Percentiles rank a stretch among this genome's conserved stretches.
Conservation (phyloP, 164 flowering plant species). For the Platanus orientalis region DNA sequence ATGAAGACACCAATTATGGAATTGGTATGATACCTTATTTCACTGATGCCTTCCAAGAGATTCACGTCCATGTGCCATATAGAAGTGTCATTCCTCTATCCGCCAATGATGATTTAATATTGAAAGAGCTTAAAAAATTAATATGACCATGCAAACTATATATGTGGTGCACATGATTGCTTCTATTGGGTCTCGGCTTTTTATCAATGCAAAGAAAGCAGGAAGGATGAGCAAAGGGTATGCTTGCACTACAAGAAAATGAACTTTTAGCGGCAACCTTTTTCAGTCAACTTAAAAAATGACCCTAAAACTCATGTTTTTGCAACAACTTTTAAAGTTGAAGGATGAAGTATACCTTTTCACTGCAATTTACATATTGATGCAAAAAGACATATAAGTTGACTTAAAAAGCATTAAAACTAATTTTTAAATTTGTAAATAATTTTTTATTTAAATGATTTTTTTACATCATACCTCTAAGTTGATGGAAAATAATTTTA, state of each 20-base stretch:
- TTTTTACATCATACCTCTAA: no score
- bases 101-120: constrained; percentile 11
- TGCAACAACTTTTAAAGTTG: no score
- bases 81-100: constrained; percentile 10
- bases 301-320: no score
- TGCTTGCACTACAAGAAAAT: constrained; percentile 25
- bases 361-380: no score
- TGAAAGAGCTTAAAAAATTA: constrained; percentile 14
- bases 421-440: no score
- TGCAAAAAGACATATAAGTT: no score
- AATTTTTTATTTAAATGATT: no score
- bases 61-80: neutral
- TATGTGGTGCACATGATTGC: constrained; percentile 20
- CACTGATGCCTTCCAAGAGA: constrained; percentile 14
- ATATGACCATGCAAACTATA: constrained; percentile 17
- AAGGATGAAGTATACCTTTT: no score
- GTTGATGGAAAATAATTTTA: no score
- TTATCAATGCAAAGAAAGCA: constrained; percentile 5
- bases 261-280: constrained; percentile 14
- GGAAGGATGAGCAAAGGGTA: constrained; percentile 27
- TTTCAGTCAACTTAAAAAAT: no score
- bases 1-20: constrained; percentile 20
- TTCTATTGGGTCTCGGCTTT: constrained; percentile 11
- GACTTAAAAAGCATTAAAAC: no score
- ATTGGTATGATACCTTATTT: constrained; percentile 19